Conservation (phyloP, 768 basidiomycete genomes). For the Sporobolomyces phaffii region DNA sequence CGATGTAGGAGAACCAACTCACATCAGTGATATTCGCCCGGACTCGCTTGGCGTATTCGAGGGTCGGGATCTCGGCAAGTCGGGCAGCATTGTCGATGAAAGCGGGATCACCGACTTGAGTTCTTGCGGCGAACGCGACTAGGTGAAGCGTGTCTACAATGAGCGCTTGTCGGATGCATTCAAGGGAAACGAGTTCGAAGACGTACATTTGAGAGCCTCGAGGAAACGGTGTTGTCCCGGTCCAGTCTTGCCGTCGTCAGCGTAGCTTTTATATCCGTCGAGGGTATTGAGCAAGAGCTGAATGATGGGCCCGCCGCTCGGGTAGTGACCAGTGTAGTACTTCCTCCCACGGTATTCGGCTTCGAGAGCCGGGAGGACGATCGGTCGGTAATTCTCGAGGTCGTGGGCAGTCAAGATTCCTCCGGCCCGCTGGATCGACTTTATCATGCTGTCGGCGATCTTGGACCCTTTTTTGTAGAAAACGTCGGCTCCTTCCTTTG, state of each 20-base stretch:
- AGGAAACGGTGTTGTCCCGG: conserved; percentile 71
- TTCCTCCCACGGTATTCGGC: conserved; percentile 71
- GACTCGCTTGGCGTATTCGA: conserved; percentile 57
- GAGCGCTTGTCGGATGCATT: conserved; percentile 1
- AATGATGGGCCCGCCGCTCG: conserved; percentile 77
- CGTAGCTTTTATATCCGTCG: conserved; percentile 59
- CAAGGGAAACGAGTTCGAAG: conserved; percentile 9
- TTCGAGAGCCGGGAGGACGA: conserved; percentile 64
- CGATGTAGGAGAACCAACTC: conserved; percentile 42
- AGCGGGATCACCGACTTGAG: conserved; percentile 71
- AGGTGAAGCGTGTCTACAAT: background rate
- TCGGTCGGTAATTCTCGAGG: conserved; percentile 63
- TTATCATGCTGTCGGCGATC: conserved; percentile 71
- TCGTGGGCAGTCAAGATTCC: conserved; percentile 75
- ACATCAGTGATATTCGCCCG: conserved; percentile 76
- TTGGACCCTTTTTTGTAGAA: conserved; percentile 63
- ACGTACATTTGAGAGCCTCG: conserved; percentile 75
- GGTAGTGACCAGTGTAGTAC: conserved; percentile 77
- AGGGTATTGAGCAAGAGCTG: conserved; percentile 85
- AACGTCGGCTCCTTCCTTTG: conserved; percentile 66
- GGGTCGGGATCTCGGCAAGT: conserved; percentile 38
- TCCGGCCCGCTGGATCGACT: conserved; percentile 63
- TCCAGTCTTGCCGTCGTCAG: conserved; percentile 54
- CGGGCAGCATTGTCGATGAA: conserved; percentile 47
- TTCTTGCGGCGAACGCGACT: conserved; percentile 69